Evolutionary conservation across 208 protist genomes (phyloP), one percentile per base, ranked within the genome.

Genomic region (Leptomonas pyrrhocoris): DNA sequence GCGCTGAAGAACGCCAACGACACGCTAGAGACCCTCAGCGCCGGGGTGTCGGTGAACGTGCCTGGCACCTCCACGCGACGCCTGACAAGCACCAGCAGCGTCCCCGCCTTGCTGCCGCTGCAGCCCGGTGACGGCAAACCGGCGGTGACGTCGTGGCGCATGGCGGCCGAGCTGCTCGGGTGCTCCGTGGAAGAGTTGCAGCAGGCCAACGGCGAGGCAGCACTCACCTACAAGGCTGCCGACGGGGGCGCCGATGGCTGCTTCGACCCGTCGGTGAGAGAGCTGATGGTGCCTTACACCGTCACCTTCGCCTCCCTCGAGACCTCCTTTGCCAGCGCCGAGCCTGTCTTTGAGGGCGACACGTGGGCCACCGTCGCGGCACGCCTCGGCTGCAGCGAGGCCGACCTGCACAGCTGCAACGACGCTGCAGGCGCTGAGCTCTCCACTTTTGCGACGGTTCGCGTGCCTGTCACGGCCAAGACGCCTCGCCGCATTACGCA

Each of bases 111-210:
- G 43, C 64, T 95, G 49, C 78, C 79, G 15, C 63, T 94, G 46
- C 53, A 77, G 53, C 46, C 51, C 11, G 43, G 63, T 1, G 76
- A 82, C 31, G 70, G 68, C n/a, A 73, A 72, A 25, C 53, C 30
- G 8, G 61, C 45, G 25, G 76, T 77, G 21, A 71, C 63, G 27
- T 71, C 71, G 28, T 96, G 91, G 89, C 80, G 81, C 34, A 77
- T 88, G 63, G 91, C 91, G 16, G 91, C 91, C 19, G 67, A 67
- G 23, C 23, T 89, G 2, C 73, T 96, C 8, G 86, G 74, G n/a
- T 96, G 91, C 75, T 84, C 77, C 1, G 85, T 94, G 21, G 88
- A 96, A 56, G 88, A 96, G 62, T 54, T 96, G n/a, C 91, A 96
- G 76, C 83, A 90, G 48, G 81, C 77, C 2, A 94, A 94, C 53